Evolutionary conservation across 2,329 filamentous ascomycete species (phyloP).

Genomic region (Cytospora piceae): DNA sequence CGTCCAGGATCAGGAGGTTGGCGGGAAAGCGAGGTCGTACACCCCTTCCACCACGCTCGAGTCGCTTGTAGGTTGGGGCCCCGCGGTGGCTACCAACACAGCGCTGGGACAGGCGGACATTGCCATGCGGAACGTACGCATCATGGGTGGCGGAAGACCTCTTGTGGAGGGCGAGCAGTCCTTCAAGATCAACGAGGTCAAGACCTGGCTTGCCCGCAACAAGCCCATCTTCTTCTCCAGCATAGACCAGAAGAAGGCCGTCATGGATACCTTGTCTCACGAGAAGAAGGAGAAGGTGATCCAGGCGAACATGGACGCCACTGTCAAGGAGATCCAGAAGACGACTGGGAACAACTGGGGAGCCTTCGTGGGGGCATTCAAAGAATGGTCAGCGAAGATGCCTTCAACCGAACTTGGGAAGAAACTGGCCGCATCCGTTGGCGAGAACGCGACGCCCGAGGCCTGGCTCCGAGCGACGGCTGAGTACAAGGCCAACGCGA

Average conservation of each 20-base stretch:
- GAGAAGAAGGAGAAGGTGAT: slow-evolving; percentile 23
- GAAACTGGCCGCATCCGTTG: slow-evolving; percentile 1
- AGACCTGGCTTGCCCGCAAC: slow-evolving; percentile 34
- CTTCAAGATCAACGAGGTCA: slow-evolving; percentile 34
- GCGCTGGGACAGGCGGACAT: slow-evolving; percentile 40
- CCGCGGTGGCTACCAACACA: slow-evolving; percentile 42
- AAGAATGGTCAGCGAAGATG: slow-evolving; percentile 6
- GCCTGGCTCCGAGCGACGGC: slow-evolving; percentile 8
- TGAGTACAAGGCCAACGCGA: neutral
- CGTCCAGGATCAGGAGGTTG: slow-evolving; percentile 33
- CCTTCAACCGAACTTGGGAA: slow-evolving; percentile 9
- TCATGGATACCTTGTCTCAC: slow-evolving; percentile 32
- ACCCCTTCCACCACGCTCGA: slow-evolving; percentile 41
- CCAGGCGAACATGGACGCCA: slow-evolving; percentile 37
- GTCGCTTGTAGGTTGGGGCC: slow-evolving; percentile 43
- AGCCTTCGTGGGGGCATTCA: slow-evolving; percentile 18
- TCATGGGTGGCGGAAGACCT: slow-evolving; percentile 43
- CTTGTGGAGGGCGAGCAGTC: slow-evolving; percentile 38
- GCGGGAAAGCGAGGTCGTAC: slow-evolving; percentile 38
- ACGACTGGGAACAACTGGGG: slow-evolving; percentile 21
- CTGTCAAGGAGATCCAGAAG: slow-evolving; percentile 38
- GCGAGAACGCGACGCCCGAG: slow-evolving; percentile 10
- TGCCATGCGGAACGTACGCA: slow-evolving; percentile 44
- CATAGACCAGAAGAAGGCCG: slow-evolving; percentile 35
- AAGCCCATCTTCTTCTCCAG: slow-evolving; percentile 46